phyloP scores from a whole-genome alignment of 78 protist species.

The Dictyostelium brefeldianum region DNA sequence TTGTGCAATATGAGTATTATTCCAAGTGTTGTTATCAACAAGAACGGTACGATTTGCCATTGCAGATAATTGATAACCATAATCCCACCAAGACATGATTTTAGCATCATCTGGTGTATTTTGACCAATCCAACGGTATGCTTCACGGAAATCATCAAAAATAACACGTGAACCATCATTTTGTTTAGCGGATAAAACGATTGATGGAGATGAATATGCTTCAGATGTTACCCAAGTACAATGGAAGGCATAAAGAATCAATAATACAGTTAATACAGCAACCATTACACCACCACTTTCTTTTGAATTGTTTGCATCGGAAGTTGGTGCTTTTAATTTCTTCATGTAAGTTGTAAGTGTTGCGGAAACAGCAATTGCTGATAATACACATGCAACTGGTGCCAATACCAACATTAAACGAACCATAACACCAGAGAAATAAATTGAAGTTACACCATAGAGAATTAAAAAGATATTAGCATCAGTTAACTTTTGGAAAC shows the following conservation, averaged over 20 bases:
- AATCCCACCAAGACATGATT: conserved; percentile 99
- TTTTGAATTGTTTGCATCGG: conserved; percentile 41
- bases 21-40: conserved; percentile 99
- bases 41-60: conserved; percentile 98
- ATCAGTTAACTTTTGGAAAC: conserved; percentile 93
- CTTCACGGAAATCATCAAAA: conserved; percentile 99
- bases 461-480: conserved; percentile 91
- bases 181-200: conserved; percentile 93
- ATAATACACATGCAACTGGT: conserved; percentile 96
- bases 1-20: conserved; percentile 98
- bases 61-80: conserved; percentile 99
- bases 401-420: conserved; percentile 98
- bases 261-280: conserved; percentile 76
- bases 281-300: conserved; percentile 80
- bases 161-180: conserved; percentile 91
- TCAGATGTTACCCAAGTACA: conserved; percentile 97
- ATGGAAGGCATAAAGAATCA: conserved; percentile 94
- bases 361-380: conserved; percentile 91
- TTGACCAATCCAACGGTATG: conserved; percentile 98
- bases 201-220: conserved; percentile 99
- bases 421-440: conserved; percentile 99
- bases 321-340: conserved; percentile 29
- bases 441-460: conserved; percentile 92
- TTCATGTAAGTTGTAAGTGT: conserved; percentile 82
- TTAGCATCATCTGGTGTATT: conserved; percentile 97